Evolutionary conservation across 2,329 filamentous ascomycete genomes (phyloP), one percentile per base, ranked within the genome.

Genomic region (Penicillium rolfsii): DNA sequence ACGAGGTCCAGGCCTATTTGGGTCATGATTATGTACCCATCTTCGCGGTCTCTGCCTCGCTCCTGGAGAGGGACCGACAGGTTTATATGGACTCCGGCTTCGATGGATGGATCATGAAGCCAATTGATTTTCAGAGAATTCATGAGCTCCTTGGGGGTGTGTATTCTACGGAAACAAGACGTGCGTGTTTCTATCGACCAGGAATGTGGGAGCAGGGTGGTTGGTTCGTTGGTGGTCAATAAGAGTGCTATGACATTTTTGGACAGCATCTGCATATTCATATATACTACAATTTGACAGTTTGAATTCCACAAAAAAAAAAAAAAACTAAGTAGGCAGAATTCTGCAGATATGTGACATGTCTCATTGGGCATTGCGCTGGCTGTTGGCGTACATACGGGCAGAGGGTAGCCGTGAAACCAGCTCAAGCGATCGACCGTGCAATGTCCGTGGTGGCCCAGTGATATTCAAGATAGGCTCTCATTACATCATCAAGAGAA

Each of bases 51-150:
- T 96, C 92, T 0, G 92, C 93, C 7, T 94, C 91, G 0, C 79
- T 96, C 1, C 71, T 90, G 1, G 93, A 96, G 73, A 84, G 81
- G 24, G 84, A 92, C 54, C 84, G 81, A 50, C 80, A 88, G 46
- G 83, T 76, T 0, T 96, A 96, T 66, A 84, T 92, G 52, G 83
- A 90, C 48, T 87, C 87, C 12, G 92, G 92, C 0, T 96, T 96
- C 67, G 92, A 96, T 67, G 92, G 89, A n/a, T 96, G 91, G 91
- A 92, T 96, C 24, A 78, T 96, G 57, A 96, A 96, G 71, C 92
- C 92, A 0, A 90, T 96, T 48, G 88, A 94, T 62, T 96, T 96
- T 72, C 86, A 87, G 66, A 84, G 91, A 8, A 81, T 96, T 0
- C 85, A 86, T 63, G 82, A 83, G 35, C 80, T 96, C 7, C 82